Evolutionary conservation across 208 protist genomes (phyloP), one percentile per base, ranked within the genome.

Genomic region (Wallacemonas sp.): DNA sequence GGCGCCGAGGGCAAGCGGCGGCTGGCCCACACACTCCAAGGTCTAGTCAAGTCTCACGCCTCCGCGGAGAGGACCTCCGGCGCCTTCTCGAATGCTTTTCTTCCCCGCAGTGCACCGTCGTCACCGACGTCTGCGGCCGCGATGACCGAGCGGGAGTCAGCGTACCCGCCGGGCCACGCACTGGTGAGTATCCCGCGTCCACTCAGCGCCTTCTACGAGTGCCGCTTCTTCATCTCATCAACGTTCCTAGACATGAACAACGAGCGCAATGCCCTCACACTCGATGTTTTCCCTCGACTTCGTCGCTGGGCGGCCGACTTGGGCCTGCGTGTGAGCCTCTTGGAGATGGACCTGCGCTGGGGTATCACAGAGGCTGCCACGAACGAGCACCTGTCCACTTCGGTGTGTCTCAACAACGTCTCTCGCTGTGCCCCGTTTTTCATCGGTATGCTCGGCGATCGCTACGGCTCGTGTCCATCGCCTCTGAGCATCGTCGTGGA

Each of bases 161-260:
- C n/a, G n/a, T n/a, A n/a, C n/a, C n/a, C n/a, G n/a, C n/a, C n/a
- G n/a, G n/a, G n/a, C n/a, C n/a, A n/a, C n/a, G n/a, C n/a, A n/a
- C n/a, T n/a, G n/a, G n/a, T n/a, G n/a, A n/a, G n/a, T n/a, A n/a
- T 37, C 30, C 50, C 50, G 17, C 33, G 64, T 32, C 34, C 60
- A 22, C 50, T 76, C 33, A 72, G 72, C 2, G 63, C 76, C 4
- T 82, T 82, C 58, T 76, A 72, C 10, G 78, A 87, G 29, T 92
- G 83, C 34, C 92, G 94, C 54, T 96, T 98, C 61, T 99, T 99
- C 68, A 81, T 98, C 38, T 97, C 90, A 6, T 98, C 94, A 12
- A 99, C 96, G 3, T 99, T 99, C 68, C 66, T 93, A 10, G 97
- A 99, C 81, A 98, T 99, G 95, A 92, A 98, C 63, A 97, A 92